Conservation (phyloP, 2,329 filamentous ascomycete genomes). For the Bipolaris zeicola region DNA sequence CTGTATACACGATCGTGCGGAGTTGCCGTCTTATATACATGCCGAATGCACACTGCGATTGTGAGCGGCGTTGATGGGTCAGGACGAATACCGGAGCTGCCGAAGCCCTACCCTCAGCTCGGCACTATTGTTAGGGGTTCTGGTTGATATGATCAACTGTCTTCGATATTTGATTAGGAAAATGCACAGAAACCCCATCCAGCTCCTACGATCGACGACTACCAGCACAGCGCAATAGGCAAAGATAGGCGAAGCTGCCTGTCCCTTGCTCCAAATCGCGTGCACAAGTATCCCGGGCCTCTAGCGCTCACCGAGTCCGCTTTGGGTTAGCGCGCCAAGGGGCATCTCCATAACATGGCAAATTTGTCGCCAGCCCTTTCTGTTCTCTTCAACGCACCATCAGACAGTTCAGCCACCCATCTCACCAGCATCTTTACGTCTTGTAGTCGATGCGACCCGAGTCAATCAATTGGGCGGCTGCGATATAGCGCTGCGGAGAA, state of each 20-base stretch:
- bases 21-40: neutral
- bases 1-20: neutral
- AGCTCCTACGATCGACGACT: neutral
- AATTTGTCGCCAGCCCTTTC: slow-evolving; percentile 13
- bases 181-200: neutral
- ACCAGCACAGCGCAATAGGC: neutral
- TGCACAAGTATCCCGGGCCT: neutral
- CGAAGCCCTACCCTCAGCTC: neutral
- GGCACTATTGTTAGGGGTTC: neutral
- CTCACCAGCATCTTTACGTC: slow-evolving; percentile 46
- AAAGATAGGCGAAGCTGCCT: neutral
- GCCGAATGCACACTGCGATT: neutral
- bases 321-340: slow-evolving; percentile 17
- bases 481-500: slow-evolving; percentile 67
- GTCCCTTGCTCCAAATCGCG: neutral
- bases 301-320: neutral
- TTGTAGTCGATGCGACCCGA: slow-evolving; percentile 44
- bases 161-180: neutral
- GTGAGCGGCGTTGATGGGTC: neutral
- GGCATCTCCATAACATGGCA: slow-evolving; percentile 28
- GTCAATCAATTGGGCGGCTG: slow-evolving; percentile 50
- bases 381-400: slow-evolving; percentile 43
- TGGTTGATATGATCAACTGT: neutral
- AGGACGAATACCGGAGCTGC: neutral
- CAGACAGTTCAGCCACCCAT: slow-evolving; percentile 49